Conservation (phyloP, 257 asterid genomes). For the Haberlea rhodopensis region DNA sequence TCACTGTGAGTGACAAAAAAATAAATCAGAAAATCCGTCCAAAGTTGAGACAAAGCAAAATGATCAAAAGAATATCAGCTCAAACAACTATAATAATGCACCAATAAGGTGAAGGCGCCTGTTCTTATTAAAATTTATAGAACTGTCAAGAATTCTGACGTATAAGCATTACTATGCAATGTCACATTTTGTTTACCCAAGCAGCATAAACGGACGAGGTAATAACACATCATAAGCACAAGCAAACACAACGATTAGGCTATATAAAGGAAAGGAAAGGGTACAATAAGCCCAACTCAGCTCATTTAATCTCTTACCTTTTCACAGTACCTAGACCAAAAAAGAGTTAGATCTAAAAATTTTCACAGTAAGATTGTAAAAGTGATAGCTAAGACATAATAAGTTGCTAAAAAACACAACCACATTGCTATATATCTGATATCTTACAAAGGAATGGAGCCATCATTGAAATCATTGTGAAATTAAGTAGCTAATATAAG, state of each 20-base stretch:
- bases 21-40: conserved; percentile 11
- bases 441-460: conserved; percentile 7
- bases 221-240: no score
- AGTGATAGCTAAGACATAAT: no score
- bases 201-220: no score
- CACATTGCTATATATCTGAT: background rate
- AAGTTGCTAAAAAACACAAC: background rate
- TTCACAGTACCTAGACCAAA: background rate
- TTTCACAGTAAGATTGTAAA: no score
- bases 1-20: conserved; percentile 50
- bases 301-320: background rate
- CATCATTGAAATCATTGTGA: background rate
- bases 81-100: conserved; percentile 11
- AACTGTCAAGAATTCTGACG: no score
- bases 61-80: background rate
- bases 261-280: background rate
- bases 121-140: no score
- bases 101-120: conserved; percentile 6
- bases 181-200: no score
- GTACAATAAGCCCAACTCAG: background rate
- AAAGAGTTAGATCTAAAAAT: no score
- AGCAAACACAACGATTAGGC: background rate
- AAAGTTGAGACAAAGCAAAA: conserved; percentile 2
- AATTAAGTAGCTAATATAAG: background rate
- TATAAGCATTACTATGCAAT: no score